Percentiles rank a stretch among this genome's conserved stretches.
Conservation (phyloP, 331 rosid species). For the Stylosanthes scabra region DNA sequence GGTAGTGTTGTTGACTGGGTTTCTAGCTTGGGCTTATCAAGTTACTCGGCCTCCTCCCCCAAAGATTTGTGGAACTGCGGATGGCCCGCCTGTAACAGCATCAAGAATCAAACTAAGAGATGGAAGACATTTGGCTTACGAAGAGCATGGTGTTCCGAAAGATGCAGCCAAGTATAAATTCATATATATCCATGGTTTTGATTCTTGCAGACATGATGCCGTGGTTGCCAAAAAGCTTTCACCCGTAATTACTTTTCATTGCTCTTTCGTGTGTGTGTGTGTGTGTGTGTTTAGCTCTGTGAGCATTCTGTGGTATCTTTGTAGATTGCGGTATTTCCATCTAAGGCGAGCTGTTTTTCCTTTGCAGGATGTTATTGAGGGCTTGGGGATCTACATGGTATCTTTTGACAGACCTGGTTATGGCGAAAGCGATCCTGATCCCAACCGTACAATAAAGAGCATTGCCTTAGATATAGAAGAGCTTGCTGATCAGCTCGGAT, state of each 20-base stretch:
- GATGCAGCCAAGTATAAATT: conserved; percentile 70
- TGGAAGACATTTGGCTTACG: conserved; percentile 87
- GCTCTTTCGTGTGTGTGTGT: conserved; percentile 1
- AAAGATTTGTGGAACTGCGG: conserved; percentile 74
- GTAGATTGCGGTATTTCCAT: conserved; percentile 31
- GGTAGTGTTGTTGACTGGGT: conserved; percentile 56
- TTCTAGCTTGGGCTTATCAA: conserved; percentile 79
- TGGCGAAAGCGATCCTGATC: conserved; percentile 97
- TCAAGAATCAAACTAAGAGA: conserved; percentile 81
- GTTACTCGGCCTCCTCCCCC: conserved; percentile 77
- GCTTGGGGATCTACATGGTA: conserved; percentile 63
- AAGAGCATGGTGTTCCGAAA: conserved; percentile 80
- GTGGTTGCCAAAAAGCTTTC: conserved; percentile 53
- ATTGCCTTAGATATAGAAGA: conserved; percentile 82
- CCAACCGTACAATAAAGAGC: conserved; percentile 72
- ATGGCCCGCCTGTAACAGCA: conserved; percentile 78
- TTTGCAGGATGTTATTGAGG: conserved; percentile 67
- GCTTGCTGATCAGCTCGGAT: conserved; percentile 78
- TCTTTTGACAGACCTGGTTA: conserved; percentile 96
- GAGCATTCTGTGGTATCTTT: not conserved
- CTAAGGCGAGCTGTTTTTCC: conserved; percentile 6
- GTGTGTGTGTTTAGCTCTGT: no score
- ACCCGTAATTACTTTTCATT: conserved; percentile 46
- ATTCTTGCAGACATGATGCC: conserved; percentile 65
- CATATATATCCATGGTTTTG: conserved; percentile 64